Evolutionary conservation across 306 rosid genomes (phyloP).

Genomic region (Cicer judaicum): DNA sequence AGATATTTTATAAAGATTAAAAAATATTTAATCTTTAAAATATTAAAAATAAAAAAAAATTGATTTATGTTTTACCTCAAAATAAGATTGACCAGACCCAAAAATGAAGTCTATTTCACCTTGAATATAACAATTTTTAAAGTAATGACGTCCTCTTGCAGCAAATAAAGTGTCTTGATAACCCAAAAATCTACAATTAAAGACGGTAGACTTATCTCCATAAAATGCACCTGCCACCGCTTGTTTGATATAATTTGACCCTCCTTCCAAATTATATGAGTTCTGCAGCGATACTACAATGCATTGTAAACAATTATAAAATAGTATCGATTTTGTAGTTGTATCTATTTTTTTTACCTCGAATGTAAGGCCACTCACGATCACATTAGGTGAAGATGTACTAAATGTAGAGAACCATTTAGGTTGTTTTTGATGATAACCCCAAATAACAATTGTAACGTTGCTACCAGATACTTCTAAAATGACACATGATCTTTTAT

Average conservation of each 20-base stretch:
- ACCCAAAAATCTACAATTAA: background rate
- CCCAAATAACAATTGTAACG: background rate
- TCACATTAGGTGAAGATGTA: conserved; percentile 3
- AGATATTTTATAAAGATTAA: too few species aligned
- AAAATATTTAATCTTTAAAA: background rate
- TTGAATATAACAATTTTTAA: conserved; percentile 11
- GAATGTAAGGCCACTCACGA: conserved; percentile 1
- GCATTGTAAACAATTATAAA: background rate
- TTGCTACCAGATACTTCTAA: background rate
- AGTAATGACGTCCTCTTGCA: background rate
- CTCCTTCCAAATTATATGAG: background rate
- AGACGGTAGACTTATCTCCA: background rate
- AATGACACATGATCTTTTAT: background rate
- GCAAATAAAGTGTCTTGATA: conserved; percentile 18
- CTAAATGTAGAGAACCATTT: background rate
- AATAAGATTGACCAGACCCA: conserved; percentile 4
- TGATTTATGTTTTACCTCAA: background rate
- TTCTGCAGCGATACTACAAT: background rate
- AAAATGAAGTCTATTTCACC: conserved; percentile 5
- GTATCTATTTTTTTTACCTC: background rate
- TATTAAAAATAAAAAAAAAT: background rate
- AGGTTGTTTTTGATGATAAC: accelerated
- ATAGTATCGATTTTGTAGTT: too few species aligned
- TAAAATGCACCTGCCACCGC: background rate
- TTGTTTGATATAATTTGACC: background rate